Evolutionary conservation across 176 grass and related monocot species (phyloP).

Genomic region (Elymus sibiricus): DNA sequence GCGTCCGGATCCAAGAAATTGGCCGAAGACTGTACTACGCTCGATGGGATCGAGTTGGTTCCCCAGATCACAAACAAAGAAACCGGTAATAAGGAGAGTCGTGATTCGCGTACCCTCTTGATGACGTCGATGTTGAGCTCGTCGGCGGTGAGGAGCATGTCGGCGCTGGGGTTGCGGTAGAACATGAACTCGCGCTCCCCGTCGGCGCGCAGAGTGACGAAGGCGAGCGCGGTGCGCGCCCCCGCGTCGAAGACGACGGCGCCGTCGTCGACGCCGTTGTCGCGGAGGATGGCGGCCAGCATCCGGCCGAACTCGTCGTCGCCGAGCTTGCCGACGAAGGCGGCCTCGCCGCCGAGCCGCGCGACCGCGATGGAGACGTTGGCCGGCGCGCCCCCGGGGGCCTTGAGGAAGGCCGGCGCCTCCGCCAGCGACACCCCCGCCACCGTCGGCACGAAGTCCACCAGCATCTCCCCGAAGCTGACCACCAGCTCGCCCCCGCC

Average conservation of each 20-base stretch:
- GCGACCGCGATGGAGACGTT: constrained; percentile 95
- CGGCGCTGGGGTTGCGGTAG: constrained; percentile 95
- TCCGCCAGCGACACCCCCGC: constrained; percentile 89
- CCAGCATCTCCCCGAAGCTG: constrained; percentile 98
- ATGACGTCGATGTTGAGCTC: constrained; percentile 91
- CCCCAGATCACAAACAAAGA: constrained; percentile 8
- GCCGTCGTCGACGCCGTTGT: neutral
- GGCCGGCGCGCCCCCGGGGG: constrained; percentile 86
- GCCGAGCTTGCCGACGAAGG: constrained; percentile 66
- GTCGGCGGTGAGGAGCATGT: constrained; percentile 82
- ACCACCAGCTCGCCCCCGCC: constrained; percentile 50
- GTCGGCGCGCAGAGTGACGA: constrained; percentile 82
- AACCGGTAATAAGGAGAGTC: neutral
- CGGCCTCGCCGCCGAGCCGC: constrained; percentile 65
- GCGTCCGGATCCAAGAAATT: constrained; percentile 37
- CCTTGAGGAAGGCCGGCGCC: constrained; percentile 93
- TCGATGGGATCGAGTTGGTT: constrained; percentile 13
- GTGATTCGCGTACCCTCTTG: constrained; percentile 46
- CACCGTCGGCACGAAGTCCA: constrained; percentile 91
- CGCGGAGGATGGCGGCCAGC: neutral
- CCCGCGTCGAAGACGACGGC: constrained; percentile 54
- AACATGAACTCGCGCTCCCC: constrained; percentile 99
- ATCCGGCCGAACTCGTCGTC: neutral
- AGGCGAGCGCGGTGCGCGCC: constrained; percentile 91
- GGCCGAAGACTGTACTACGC: neutral